Evolutionary conservation across 2,329 filamentous ascomycete genomes (phyloP).

Genomic region (Stagonosporopsis vannaccii): DNA sequence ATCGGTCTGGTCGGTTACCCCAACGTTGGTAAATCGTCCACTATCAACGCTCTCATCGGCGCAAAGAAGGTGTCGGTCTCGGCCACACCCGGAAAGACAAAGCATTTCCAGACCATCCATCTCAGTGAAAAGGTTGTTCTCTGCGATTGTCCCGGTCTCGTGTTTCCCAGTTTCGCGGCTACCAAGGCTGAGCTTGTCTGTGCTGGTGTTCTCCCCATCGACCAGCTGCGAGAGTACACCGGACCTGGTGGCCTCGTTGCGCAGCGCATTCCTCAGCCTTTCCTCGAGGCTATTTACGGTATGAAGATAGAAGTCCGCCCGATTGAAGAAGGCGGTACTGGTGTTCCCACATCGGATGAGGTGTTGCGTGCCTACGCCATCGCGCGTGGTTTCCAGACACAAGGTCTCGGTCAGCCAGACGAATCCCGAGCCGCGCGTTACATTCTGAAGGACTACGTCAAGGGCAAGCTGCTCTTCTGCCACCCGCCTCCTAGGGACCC

Average conservation of each 20-base stretch:
- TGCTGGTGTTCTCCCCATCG: constrained; percentile 93
- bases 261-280: constrained; percentile 82
- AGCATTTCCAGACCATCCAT: constrained; percentile 98
- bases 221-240: constrained; percentile 91
- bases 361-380: constrained; percentile 84
- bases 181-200: constrained; percentile 97
- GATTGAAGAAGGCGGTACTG: constrained; percentile 90
- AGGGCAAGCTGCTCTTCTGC: constrained; percentile 91
- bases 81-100: constrained; percentile 96
- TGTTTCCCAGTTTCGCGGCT: constrained; percentile 96
- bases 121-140: constrained; percentile 87
- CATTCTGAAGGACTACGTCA: constrained; percentile 96
- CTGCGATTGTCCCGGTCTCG: constrained; percentile 97
- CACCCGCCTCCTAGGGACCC: constrained; percentile 78
- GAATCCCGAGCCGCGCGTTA: constrained; percentile 90
- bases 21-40: constrained; percentile 98
- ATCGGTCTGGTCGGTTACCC: constrained; percentile 97
- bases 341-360: constrained; percentile 83
- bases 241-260: constrained; percentile 86
- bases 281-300: constrained; percentile 92
- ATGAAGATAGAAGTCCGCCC: constrained; percentile 85
- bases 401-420: constrained; percentile 88
- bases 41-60: constrained; percentile 98
- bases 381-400: constrained; percentile 88
- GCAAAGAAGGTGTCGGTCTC: constrained; percentile 99